Evolutionary conservation across 2,329 filamentous ascomycete species (phyloP).

Genomic region (Epichloe brachyelytri): DNA sequence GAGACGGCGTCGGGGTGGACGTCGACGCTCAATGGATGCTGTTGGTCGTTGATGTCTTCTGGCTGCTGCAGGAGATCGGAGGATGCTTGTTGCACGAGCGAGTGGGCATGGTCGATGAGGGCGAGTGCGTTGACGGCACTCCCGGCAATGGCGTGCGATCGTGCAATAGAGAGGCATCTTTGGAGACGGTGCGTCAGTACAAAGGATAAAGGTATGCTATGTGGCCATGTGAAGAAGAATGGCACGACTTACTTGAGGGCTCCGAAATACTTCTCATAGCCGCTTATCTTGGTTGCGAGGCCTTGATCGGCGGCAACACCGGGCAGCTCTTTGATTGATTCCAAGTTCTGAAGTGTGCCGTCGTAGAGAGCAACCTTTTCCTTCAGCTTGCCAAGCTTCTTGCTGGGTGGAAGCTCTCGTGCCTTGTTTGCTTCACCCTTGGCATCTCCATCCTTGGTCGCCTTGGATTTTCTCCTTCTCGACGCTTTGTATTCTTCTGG

Average conservation of each 20-base stretch:
- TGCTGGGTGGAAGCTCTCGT: conserved; percentile 56
- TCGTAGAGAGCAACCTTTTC: conserved; percentile 87
- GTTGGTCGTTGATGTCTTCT: conserved; percentile 9
- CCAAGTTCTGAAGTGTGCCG: conserved; percentile 77
- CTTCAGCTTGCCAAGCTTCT: conserved; percentile 66
- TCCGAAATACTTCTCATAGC: conserved; percentile 71
- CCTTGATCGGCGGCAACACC: conserved; percentile 74
- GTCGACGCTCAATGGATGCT: conserved; percentile 48
- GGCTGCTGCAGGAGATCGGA: conserved; percentile 29
- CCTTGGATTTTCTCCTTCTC: conserved; percentile 35
- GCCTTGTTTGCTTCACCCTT: conserved; percentile 26
- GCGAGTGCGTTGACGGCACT: conserved; percentile 72
- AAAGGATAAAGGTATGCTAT: background rate
- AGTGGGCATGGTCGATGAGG: conserved; percentile 60
- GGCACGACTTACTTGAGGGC: conserved; percentile 60
- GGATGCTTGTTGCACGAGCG: conserved; percentile 44
- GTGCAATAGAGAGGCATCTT: conserved; percentile 74
- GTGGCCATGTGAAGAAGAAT: background rate
- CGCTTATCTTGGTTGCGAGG: conserved; percentile 66
- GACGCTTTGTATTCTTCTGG: conserved; percentile 35
- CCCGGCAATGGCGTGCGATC: conserved; percentile 65
- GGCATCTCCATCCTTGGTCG: conserved; percentile 15
- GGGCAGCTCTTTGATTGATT: conserved; percentile 78
- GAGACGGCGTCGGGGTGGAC: conserved; percentile 47
- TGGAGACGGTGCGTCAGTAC: background rate